phyloP scores from a whole-genome alignment of 257 asterid species.

The Leonotis leonurus region DNA sequence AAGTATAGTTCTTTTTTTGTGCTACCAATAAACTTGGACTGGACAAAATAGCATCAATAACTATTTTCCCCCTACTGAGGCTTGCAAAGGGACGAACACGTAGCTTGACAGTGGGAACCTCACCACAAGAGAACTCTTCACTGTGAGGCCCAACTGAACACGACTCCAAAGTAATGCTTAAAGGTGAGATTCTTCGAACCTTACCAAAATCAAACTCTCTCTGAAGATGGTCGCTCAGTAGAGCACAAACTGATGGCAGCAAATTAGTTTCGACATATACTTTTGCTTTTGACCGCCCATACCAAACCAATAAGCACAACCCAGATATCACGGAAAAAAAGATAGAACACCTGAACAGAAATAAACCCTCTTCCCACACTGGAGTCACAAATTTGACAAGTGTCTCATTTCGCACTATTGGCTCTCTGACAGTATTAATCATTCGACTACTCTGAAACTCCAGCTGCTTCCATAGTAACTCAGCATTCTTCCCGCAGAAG shows the following conservation, averaged over 20 bases:
- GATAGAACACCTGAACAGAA: conserved; percentile 74
- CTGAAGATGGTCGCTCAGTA: conserved; percentile 61
- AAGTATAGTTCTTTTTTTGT: conserved; percentile 76
- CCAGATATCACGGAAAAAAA: conserved; percentile 80
- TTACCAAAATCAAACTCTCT: conserved; percentile 86
- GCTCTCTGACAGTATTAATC: conserved; percentile 60
- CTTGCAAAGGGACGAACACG: conserved; percentile 89
- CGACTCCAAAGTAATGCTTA: conserved; percentile 88
- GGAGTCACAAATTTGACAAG: conserved; percentile 61
- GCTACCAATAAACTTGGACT: conserved; percentile 73
- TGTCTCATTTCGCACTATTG: conserved; percentile 51
- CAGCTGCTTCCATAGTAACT: conserved; percentile 59
- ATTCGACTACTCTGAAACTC: conserved; percentile 51
- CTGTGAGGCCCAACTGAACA: conserved; percentile 85
- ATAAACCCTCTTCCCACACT: conserved; percentile 82
- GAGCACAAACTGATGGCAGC: conserved; percentile 71
- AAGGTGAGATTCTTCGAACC: conserved; percentile 82
- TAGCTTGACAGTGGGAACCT: conserved; percentile 70
- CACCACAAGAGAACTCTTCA: conserved; percentile 92
- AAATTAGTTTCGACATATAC: conserved; percentile 63
- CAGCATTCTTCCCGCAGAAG: conserved; percentile 55
- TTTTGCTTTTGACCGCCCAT: conserved; percentile 74
- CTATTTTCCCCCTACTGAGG: conserved; percentile 83
- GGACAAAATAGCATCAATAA: conserved; percentile 74
- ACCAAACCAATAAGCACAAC: conserved; percentile 74